These are phyloP conservation scores for Alnus glutinosa DNA, from an alignment of 306 rosid species.

Conservation along the genomic window DNA sequence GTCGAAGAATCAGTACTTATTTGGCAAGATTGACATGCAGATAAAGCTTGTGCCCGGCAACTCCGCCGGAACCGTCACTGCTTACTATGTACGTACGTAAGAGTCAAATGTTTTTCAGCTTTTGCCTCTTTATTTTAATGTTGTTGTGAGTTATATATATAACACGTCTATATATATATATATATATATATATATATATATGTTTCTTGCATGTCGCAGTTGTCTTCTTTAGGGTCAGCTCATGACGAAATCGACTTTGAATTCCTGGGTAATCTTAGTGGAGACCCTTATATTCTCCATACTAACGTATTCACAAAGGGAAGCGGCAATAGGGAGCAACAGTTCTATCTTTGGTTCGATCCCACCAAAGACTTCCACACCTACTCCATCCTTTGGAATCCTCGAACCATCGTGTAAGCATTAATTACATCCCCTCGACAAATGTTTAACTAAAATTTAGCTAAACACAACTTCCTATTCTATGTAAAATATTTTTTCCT, in stretches of 20 bases:
- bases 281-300: slow-evolving; percentile 67
- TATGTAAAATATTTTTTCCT: too few species aligned
- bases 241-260: slow-evolving; percentile 72
- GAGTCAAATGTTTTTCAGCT: neutral
- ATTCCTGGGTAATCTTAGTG: slow-evolving; percentile 66
- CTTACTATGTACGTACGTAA: slow-evolving; percentile 47
- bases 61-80: slow-evolving; percentile 61
- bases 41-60: slow-evolving; percentile 69
- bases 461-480: too few species aligned
- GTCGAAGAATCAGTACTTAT: slow-evolving; percentile 47
- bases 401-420: slow-evolving; percentile 53
- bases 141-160: neutral
- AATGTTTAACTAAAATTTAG: too few species aligned
- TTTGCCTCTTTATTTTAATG: neutral
- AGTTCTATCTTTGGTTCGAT: slow-evolving; percentile 68
- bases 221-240: slow-evolving; percentile 49
- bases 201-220: slow-evolving; percentile 29
- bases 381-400: slow-evolving; percentile 68
- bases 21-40: slow-evolving; percentile 68
- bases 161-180: neutral
- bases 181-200: neutral
- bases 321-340: slow-evolving; percentile 63
- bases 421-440: too few species aligned
- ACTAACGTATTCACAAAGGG: slow-evolving; percentile 59
- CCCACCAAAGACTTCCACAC: slow-evolving; percentile 74